A percentile compares a stretch with the other conserved stretches of the same genome.
These are phyloP conservation scores for Aspergillus pseudoglaucus DNA, from an alignment of 2,329 filamentous ascomycete genomes.

Conservation along the genomic window DNA sequence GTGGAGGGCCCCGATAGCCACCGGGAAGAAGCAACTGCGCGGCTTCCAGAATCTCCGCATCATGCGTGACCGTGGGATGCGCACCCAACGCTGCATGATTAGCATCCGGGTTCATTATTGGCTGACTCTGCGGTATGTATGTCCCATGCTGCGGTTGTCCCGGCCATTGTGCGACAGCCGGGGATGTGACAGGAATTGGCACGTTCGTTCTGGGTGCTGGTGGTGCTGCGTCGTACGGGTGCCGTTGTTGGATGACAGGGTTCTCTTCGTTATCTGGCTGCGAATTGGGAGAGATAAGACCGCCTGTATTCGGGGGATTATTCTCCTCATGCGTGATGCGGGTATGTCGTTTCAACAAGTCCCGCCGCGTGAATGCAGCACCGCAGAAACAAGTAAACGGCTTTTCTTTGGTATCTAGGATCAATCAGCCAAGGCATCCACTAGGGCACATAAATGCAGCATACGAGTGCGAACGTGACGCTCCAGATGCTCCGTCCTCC, in stretches of 20 bases:
- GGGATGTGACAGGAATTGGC: constrained; percentile 16
- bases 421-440: constrained; percentile 6
- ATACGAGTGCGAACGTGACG: constrained; percentile 31
- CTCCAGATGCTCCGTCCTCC: constrained; percentile 31
- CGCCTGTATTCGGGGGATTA: constrained; percentile 5
- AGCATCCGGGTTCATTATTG: constrained; percentile 13
- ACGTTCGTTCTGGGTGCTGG: constrained; percentile 13
- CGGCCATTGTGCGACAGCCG: constrained; percentile 21
- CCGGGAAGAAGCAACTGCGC: constrained; percentile 28
- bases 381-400: constrained; percentile 32
- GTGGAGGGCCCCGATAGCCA: constrained; percentile 19
- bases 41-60: constrained; percentile 34
- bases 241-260: constrained; percentile 3
- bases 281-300: constrained; percentile 22
- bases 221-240: constrained; percentile 12
- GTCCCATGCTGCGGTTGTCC: constrained; percentile 15
- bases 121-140: constrained; percentile 20
- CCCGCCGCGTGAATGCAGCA: constrained; percentile 29
- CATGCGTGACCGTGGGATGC: constrained; percentile 22
- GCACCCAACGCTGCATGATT: constrained; percentile 8
- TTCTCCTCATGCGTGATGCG: constrained; percentile 26
- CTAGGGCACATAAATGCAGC: constrained; percentile 2
- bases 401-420: constrained; percentile 30
- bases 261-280: constrained; percentile 17
- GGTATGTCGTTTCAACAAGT: constrained; percentile 29